Percentiles rank a stretch among this genome's conserved stretches.
Evolutionary conservation across 2,329 filamentous ascomycete species (phyloP).

Genomic region (Stachybotrys elegans): DNA sequence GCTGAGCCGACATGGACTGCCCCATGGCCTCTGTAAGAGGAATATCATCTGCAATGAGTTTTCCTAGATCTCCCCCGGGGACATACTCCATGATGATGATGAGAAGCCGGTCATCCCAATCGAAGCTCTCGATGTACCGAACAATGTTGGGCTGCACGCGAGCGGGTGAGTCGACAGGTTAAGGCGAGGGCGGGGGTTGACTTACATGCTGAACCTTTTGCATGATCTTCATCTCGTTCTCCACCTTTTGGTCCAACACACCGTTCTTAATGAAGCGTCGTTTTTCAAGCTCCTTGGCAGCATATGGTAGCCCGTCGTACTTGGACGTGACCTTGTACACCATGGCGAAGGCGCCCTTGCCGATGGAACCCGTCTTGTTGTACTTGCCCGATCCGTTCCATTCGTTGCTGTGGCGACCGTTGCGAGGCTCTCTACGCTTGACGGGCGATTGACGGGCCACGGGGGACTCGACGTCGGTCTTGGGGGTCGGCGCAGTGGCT

Average conservation of each 20-base stretch:
- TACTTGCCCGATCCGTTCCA: conserved; percentile 85
- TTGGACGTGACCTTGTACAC: conserved; percentile 89
- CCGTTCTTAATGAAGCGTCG: conserved; percentile 90
- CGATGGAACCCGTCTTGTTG: conserved; percentile 75
- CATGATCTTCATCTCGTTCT: conserved; percentile 98
- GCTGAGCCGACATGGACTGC: conserved; percentile 68
- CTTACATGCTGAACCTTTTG: conserved; percentile 74
- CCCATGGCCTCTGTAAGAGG: conserved; percentile 62
- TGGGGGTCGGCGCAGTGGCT: conserved; percentile 15
- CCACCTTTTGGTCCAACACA: conserved; percentile 81
- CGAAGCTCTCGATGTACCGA: conserved; percentile 82
- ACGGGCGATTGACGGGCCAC: conserved; percentile 10
- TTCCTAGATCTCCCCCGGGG: conserved; percentile 74
- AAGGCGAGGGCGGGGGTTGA: conserved; percentile 9
- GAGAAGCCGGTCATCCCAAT: conserved; percentile 75
- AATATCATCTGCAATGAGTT: conserved; percentile 58
- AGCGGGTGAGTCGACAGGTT: too few species aligned
- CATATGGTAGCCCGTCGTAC: conserved; percentile 75
- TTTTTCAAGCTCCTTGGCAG: conserved; percentile 94
- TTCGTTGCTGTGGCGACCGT: conserved; percentile 42
- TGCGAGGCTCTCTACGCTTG: conserved; percentile 19
- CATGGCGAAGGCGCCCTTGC: conserved; percentile 90
- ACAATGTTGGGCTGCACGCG: conserved; percentile 76
- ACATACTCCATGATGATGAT: conserved; percentile 98
- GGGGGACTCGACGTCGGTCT: neutral